A percentile compares a stretch with the other conserved stretches of the same genome.
Evolutionary conservation across 352 stramenopile genomes (phyloP).

Genomic region (Blastocystis hominis): DNA sequence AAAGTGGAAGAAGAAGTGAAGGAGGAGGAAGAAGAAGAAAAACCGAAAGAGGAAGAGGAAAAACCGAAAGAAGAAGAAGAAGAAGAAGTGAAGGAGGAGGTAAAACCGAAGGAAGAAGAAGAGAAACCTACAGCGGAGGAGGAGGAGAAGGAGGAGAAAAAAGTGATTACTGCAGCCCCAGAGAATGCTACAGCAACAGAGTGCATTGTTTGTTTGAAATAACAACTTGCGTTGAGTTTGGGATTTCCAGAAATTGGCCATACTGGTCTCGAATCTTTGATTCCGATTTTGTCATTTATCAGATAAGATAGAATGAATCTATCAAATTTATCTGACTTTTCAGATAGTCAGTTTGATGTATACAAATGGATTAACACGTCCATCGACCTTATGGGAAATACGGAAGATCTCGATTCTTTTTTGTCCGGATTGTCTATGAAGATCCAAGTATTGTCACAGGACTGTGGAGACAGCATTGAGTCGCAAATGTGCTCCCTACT

Average conservation of each 20-base stretch:
- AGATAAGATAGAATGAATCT: background rate
- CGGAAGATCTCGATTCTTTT: conserved; percentile 4
- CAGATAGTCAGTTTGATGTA: background rate
- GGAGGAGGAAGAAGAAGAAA: background rate
- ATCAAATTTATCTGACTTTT: background rate
- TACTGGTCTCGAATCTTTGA: background rate
- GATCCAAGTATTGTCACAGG: background rate
- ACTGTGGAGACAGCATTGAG: conserved; percentile 27
- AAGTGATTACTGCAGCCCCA: background rate
- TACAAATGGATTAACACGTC: background rate
- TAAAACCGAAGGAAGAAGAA: too few relatives aligned
- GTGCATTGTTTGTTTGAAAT: background rate
- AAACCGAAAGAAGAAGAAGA: too few relatives aligned
- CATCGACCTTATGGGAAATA: background rate
- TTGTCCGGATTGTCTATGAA: background rate
- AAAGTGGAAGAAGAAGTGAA: background rate
- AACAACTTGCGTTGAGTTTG: background rate
- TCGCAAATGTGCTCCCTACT: background rate
- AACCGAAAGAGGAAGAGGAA: background rate
- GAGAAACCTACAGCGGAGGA: too few relatives aligned
- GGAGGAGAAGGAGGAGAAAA: too few relatives aligned
- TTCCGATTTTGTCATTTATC: background rate
- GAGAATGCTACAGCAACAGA: background rate
- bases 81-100: background rate
- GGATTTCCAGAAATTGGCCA: too few relatives aligned